phyloP scores from a whole-genome alignment of 805 yeast genomes.

The Sungouiozyma intestinalis region DNA sequence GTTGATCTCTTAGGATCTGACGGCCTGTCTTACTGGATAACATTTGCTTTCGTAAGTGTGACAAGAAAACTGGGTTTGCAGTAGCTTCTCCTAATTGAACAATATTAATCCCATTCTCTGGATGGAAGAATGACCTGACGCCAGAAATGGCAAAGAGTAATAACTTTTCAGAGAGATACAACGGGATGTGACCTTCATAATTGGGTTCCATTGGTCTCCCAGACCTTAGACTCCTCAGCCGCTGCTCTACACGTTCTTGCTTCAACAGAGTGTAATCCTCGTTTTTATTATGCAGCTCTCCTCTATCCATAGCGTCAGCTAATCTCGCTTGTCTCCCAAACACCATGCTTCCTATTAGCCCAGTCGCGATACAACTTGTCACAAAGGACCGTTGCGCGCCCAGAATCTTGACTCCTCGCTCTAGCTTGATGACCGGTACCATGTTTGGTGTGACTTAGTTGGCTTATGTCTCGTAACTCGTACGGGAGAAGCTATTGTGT shows the following conservation, averaged over 20 bases:
- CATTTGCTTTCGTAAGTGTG: constrained; percentile 59
- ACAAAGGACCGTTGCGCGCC: not conserved
- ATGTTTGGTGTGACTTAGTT: too few relatives aligned
- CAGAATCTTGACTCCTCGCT: not conserved
- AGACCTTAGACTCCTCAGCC: constrained; percentile 13
- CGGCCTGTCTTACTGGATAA: constrained; percentile 67
- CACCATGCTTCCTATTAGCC: constrained; percentile 16
- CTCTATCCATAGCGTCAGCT: constrained; percentile 47
- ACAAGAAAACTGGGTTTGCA: constrained; percentile 60
- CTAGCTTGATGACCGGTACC: not conserved
- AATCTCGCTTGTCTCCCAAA: constrained; percentile 38
- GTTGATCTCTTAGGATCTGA: constrained; percentile 64
- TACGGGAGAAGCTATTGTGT: too few relatives aligned
- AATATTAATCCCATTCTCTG: constrained; percentile 63
- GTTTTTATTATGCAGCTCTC: constrained; percentile 23
- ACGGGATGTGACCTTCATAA: constrained; percentile 74
- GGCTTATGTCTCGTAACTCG: too few relatives aligned
- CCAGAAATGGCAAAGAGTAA: constrained; percentile 65
- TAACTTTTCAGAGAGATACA: constrained; percentile 49
- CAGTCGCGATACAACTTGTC: constrained; percentile 7
- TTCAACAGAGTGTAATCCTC: constrained; percentile 29
- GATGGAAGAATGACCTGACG: constrained; percentile 65
- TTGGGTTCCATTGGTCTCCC: constrained; percentile 26
- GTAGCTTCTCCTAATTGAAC: constrained; percentile 87
- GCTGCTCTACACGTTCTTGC: constrained; percentile 26